These are phyloP conservation scores for Paracorniculantispora psalliotae DNA, from an alignment of 2,329 filamentous ascomycete genomes.

Conservation along the genomic window DNA sequence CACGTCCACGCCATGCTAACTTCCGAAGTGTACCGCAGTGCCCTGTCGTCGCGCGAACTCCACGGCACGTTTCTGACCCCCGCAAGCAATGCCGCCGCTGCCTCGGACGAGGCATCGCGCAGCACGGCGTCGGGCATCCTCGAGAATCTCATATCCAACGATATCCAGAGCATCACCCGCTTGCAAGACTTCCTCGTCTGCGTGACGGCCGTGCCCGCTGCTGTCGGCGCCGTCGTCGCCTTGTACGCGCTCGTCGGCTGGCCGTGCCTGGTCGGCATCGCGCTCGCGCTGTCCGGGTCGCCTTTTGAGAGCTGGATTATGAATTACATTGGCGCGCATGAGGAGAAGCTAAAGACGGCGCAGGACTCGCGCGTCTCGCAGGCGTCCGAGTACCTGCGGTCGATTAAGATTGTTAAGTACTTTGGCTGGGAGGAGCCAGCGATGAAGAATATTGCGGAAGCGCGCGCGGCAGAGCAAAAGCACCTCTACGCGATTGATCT, in stretches of 20 bases:
- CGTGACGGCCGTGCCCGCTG: constrained; percentile 36
- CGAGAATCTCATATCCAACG: constrained; percentile 54
- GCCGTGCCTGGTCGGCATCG: constrained; percentile 48
- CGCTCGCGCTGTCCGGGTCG: constrained; percentile 39
- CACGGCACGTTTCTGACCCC: not conserved
- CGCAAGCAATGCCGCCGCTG: not conserved
- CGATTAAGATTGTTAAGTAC: constrained; percentile 56
- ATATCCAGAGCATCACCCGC: constrained; percentile 49
- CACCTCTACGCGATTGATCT: constrained; percentile 50
- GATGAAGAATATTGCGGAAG: constrained; percentile 42
- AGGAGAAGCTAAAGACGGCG: constrained; percentile 46
- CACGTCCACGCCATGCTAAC: constrained; percentile 40
- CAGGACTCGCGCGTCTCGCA: constrained; percentile 54
- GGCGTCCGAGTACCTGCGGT: constrained; percentile 53
- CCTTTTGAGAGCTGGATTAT: constrained; percentile 45
- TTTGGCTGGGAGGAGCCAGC: constrained; percentile 57
- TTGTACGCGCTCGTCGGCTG: constrained; percentile 52
- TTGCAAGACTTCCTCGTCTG: constrained; percentile 45
- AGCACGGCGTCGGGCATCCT: constrained; percentile 46
- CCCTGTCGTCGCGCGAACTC: constrained; percentile 5
- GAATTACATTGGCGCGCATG: constrained; percentile 43
- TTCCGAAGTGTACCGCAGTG: not conserved
- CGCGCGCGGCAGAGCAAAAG: constrained; percentile 47
- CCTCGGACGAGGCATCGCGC: constrained; percentile 16
- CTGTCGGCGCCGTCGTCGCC: constrained; percentile 42